Evolutionary conservation across 305 asterid species (phyloP).

Genomic region (Rubia peregrina): DNA sequence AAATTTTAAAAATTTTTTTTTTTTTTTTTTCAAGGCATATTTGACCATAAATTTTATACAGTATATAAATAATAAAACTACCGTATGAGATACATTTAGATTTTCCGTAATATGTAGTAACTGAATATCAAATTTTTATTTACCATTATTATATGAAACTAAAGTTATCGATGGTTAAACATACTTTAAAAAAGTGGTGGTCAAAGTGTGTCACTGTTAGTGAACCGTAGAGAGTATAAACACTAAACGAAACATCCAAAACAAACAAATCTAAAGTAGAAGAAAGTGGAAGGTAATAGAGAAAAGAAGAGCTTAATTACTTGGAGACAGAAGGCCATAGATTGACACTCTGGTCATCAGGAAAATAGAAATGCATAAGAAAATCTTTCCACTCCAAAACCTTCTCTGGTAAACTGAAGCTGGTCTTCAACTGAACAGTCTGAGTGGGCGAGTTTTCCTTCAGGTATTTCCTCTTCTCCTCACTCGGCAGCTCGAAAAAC

Average conservation of each 20-base stretch:
- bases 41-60: too few relatives aligned
- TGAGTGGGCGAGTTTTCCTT: constrained; percentile 35
- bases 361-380: constrained; percentile 32
- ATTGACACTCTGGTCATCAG: constrained; percentile 14
- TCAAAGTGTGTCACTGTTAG: too few relatives aligned
- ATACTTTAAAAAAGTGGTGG: too few relatives aligned
- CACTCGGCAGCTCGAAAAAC: constrained; percentile 43
- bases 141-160: too few relatives aligned
- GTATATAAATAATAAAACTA: too few relatives aligned
- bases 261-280: neutral
- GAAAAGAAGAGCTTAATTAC: neutral
- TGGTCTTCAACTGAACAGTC: constrained; percentile 33
- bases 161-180: too few relatives aligned
- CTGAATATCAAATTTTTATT: too few relatives aligned
- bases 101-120: too few relatives aligned
- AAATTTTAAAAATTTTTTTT: too few relatives aligned
- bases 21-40: too few relatives aligned
- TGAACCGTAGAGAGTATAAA: too few relatives aligned
- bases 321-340: constrained; percentile 13
- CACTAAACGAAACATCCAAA: neutral
- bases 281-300: neutral
- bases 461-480: constrained; percentile 39
- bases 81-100: too few relatives aligned
- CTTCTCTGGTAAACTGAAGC: constrained; percentile 33
- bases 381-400: constrained; percentile 55